Percentiles rank a stretch among this genome's conserved stretches.
These are phyloP conservation scores for Corrigiola litoralis DNA, from an alignment of 179 eudicot species.

Conservation along the genomic window DNA sequence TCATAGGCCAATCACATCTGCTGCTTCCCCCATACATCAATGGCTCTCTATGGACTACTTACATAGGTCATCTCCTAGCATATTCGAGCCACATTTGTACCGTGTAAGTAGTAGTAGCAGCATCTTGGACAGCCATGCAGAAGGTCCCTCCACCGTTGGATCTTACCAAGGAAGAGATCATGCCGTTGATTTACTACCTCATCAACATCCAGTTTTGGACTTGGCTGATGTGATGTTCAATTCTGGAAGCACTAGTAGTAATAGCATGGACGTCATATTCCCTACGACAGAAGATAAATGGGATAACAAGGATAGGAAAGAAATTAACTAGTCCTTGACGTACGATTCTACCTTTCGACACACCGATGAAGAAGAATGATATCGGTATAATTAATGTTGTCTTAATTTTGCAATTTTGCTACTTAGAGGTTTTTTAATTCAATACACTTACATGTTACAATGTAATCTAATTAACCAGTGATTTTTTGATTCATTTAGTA, in stretches of 20 bases:
- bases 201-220: slow-evolving; percentile 31
- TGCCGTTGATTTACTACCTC: slow-evolving; percentile 6
- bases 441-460: too few species aligned
- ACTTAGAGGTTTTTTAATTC: too few species aligned
- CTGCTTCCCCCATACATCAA: background rate
- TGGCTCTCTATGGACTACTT: slow-evolving; percentile 35
- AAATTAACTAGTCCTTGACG: background rate
- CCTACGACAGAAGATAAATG: slow-evolving; percentile 35
- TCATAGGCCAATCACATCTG: slow-evolving; percentile 8
- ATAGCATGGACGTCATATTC: slow-evolving; percentile 57
- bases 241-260: slow-evolving; percentile 43
- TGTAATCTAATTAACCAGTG: too few species aligned
- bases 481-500: too few species aligned
- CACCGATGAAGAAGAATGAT: too few species aligned
- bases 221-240: slow-evolving; percentile 64
- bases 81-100: background rate
- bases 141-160: slow-evolving; percentile 9
- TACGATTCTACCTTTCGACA: too few species aligned
- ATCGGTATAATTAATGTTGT: too few species aligned
- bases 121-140: background rate
- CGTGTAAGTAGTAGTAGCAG: slow-evolving; percentile 1
- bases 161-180: slow-evolving; percentile 4
- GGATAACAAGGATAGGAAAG: slow-evolving; percentile 18
- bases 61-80: background rate
- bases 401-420: too few species aligned